A percentile compares a stretch with the other conserved stretches of the same genome.
Conservation (phyloP, 805 yeast species). For the Millerozyma acaciae region DNA sequence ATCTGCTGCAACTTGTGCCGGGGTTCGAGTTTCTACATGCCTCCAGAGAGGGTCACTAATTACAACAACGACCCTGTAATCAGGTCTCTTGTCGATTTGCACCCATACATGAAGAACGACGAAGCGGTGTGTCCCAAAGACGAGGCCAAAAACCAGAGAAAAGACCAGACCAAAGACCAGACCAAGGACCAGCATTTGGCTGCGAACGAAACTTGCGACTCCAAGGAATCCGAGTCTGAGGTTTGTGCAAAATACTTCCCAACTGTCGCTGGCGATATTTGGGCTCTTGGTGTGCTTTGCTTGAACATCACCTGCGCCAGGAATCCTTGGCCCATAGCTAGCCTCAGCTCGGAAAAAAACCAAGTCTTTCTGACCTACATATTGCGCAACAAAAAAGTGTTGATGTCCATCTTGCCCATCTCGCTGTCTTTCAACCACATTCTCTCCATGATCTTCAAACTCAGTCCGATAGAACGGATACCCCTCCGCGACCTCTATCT, state of each 20-base stretch:
- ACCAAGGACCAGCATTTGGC: too few relatives aligned
- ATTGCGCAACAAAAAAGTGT: conserved; percentile 45
- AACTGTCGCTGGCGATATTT: conserved; percentile 74
- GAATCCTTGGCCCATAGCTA: conserved; percentile 89
- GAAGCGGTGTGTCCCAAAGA: background rate
- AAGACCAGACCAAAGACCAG: too few relatives aligned
- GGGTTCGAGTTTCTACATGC: conserved; percentile 89
- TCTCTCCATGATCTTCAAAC: conserved; percentile 40
- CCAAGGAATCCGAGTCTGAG: too few relatives aligned
- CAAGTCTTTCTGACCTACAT: conserved; percentile 61
- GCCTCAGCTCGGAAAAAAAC: conserved; percentile 47
- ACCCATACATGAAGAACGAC: conserved; percentile 10
- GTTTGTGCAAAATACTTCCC: conserved; percentile 58
- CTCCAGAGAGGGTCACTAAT: conserved; percentile 74
- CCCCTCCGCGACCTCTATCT: conserved; percentile 35
- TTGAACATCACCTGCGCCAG: conserved; percentile 78
- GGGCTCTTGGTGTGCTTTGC: conserved; percentile 77
- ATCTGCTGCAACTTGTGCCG: conserved; percentile 72
- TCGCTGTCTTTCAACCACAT: conserved; percentile 57
- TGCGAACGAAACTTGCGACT: too few relatives aligned
- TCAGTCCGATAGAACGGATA: conserved; percentile 49
- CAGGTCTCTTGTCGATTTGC: conserved; percentile 27
- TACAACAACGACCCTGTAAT: conserved; percentile 30
- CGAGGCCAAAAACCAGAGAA: too few relatives aligned
- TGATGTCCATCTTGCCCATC: conserved; percentile 69